Percentiles rank a stretch among this genome's conserved stretches.
phyloP scores from a whole-genome alignment of 352 stramenopile species.

The Phytophthora idaei region DNA sequence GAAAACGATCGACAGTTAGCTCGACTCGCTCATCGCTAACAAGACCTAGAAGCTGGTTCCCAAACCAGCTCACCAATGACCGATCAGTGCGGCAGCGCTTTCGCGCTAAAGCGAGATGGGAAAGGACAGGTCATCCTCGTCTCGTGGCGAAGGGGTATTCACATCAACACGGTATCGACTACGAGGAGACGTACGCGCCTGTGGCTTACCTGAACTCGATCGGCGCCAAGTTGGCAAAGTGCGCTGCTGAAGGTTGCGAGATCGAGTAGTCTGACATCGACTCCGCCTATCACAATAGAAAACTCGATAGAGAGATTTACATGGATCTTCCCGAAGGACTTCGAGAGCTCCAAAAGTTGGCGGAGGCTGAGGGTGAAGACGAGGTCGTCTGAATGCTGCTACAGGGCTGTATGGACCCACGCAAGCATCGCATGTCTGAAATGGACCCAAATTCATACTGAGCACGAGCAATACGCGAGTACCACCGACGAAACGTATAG shows the following conservation, averaged over 20 bases:
- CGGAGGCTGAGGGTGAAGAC: too few species aligned
- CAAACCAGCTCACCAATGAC: neutral
- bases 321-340: too few species aligned
- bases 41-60: neutral
- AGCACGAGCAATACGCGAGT: too few species aligned
- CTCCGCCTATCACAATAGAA: too few species aligned
- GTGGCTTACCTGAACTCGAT: constrained; percentile 12
- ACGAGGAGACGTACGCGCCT: constrained; percentile 12
- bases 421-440: too few species aligned
- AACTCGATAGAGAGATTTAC: too few species aligned
- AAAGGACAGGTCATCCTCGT: neutral
- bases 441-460: too few species aligned
- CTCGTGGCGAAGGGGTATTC: constrained; percentile 2
- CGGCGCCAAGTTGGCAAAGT: neutral
- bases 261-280: neutral
- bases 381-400: too few species aligned
- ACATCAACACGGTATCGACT: constrained; percentile 3
- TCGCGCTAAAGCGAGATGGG: constrained; percentile 9
- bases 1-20: neutral
- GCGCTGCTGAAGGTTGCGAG: neutral
- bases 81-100: neutral
- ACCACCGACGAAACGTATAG: too few species aligned
- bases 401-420: too few species aligned
- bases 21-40: neutral
- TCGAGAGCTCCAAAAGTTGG: too few species aligned